Evolutionary conservation across 345 rosid genomes (phyloP).

Genomic region (Garcia nutans): DNA sequence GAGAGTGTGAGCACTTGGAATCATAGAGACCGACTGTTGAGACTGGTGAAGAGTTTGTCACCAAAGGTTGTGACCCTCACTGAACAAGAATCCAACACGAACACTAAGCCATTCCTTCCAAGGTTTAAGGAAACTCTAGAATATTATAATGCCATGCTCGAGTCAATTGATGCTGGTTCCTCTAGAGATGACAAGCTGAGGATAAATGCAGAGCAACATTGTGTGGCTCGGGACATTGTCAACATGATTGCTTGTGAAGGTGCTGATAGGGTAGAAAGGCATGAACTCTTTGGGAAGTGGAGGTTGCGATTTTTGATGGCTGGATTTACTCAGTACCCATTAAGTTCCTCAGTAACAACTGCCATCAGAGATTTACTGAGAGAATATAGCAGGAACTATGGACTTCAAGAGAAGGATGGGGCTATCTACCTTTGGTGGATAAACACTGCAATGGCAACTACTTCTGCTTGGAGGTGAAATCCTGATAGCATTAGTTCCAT

Average conservation of each 20-base stretch:
- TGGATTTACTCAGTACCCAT: constrained; percentile 47
- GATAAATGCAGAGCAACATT: constrained; percentile 77
- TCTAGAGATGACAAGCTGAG: constrained; percentile 61
- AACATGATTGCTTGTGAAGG: constrained; percentile 87
- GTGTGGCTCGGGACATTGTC: constrained; percentile 83
- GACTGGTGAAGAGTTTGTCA: constrained; percentile 78
- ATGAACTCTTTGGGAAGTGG: constrained; percentile 76
- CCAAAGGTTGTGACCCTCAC: constrained; percentile 69
- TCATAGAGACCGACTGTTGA: constrained; percentile 76
- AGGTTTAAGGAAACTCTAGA: constrained; percentile 65
- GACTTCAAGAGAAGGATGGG: constrained; percentile 48
- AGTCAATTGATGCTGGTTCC: constrained; percentile 61
- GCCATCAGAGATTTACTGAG: constrained; percentile 48
- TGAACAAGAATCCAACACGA: constrained; percentile 85
- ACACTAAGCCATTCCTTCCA: constrained; percentile 64
- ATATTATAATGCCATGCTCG: constrained; percentile 78
- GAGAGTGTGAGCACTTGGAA: constrained; percentile 80
- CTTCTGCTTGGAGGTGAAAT: constrained; percentile 66
- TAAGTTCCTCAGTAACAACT: constrained; percentile 37
- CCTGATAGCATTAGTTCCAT: neutral
- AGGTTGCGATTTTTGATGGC: constrained; percentile 66
- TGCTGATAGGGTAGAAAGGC: constrained; percentile 77
- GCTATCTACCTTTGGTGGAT: constrained; percentile 67
- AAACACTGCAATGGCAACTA: constrained; percentile 66
- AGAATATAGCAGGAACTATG: constrained; percentile 48